Conservation (phyloP, 108 stramenopile genomes). For the Nitzschia inconspicua region DNA sequence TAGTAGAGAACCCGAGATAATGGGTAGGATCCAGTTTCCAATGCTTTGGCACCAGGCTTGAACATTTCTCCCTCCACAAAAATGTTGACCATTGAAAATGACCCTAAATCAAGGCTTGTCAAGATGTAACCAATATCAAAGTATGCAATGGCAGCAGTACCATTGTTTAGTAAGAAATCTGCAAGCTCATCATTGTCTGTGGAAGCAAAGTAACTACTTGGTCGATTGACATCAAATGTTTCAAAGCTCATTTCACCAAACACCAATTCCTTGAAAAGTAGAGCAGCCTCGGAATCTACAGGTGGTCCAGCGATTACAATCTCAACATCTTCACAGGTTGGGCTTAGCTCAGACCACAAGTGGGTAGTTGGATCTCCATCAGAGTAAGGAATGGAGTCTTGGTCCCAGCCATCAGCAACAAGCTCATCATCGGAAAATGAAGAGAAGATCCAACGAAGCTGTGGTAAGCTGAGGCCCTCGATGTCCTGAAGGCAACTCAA, state of each 20-base stretch:
- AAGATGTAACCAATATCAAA: background rate
- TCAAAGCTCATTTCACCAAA: constrained; percentile 1
- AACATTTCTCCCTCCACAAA: constrained; percentile 5
- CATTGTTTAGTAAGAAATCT: constrained; percentile 1
- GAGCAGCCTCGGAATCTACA: no score
- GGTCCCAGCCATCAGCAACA: constrained; percentile 1
- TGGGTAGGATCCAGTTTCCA: constrained; percentile 12
- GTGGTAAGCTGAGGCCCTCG: background rate
- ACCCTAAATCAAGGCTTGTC: background rate
- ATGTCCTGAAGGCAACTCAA: no score
- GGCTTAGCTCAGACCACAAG: constrained; percentile 16
- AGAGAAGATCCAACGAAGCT: background rate
- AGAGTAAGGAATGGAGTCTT: background rate
- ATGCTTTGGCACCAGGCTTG: background rate
- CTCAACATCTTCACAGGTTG: constrained; percentile 1
- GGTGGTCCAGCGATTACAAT: constrained; percentile 1
- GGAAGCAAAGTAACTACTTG: background rate
- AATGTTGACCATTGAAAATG: background rate
- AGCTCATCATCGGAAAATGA: constrained; percentile 4
- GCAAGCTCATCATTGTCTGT: background rate
- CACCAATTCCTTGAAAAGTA: no score
- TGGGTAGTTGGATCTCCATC: constrained; percentile 10
- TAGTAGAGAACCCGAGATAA: background rate
- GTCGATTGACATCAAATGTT: background rate
- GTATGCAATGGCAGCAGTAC: constrained; percentile 9